Base-by-base conservation (phyloP, 2,329 filamentous ascomycete species). In the Pyrenochaeta sp. region DNA sequence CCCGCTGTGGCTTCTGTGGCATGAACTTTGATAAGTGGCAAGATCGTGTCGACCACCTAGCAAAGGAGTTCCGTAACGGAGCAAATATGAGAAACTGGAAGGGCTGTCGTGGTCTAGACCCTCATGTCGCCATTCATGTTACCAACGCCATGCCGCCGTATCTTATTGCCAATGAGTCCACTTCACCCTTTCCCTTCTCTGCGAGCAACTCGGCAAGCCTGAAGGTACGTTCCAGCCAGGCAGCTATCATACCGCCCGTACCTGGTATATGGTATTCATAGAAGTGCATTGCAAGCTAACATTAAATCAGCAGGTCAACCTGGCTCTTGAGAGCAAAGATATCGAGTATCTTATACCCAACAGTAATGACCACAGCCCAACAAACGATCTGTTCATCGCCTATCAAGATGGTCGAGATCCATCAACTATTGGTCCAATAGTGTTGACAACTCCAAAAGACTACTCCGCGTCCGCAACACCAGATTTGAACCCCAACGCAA, bases 1-100 rank as follows among this genome's bases (percentile, higher is more conserved):
- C 78, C 23, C 76, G 82, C 7, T 85, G 83, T 61, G 83, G 83
- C 1, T 85, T 85, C 67, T 85, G 83, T 58, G 72, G 71, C 2
- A 68, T 73, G 56, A 71, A 69, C 2, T 80, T 85, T 58, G 70
- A 73, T 3, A 79, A 75, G 15, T 85, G 83, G 83, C 73, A 79
- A 53, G 79, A 80, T 46, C 76, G 83, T 2, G 71, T 77, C 5
- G 81, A 85, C 50, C 83, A 86, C 61, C 55, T 86, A 7, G 80
- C 82, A 0, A 79, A 79, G 17, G 83, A 85, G 64, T 86, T 85
- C 70, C 81, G 81, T 45, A 77, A 79, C 32, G 83, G 83, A 0
- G 76, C 74, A 5, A 75, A 75, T 27, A 85, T 86, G 82, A 74
- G 74, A 23, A 75, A 82, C 32, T 86, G 83, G 83, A 80, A 79